A percentile compares a stretch with the other conserved stretches of the same genome.
Conservation (phyloP, 2,329 filamentous ascomycete genomes). For the Kalmusia sp. region DNA sequence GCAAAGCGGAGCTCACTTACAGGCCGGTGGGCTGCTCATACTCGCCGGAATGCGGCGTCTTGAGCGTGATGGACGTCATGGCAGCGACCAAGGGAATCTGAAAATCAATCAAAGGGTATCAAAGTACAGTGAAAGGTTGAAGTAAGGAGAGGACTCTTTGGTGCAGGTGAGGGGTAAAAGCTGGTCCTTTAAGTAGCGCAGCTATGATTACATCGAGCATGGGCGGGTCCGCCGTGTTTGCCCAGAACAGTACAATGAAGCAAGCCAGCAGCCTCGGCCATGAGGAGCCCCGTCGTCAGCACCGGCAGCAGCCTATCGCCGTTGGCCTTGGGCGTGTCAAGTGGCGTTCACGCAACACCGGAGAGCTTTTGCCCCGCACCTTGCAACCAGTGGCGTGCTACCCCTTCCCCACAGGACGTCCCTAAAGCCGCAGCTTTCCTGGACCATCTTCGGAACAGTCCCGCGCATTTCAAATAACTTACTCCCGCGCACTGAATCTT, state of each 20-base stretch:
- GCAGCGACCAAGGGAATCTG: conserved; percentile 31
- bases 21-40: conserved; percentile 62
- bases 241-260: conserved; percentile 18
- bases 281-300: conserved; percentile 34
- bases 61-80: conserved; percentile 66
- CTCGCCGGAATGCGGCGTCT: conserved; percentile 71
- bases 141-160: conserved; percentile 19
- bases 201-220: conserved; percentile 32
- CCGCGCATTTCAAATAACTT: conserved; percentile 6
- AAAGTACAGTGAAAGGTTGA: conserved; percentile 11
- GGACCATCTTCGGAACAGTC: not conserved
- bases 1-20: conserved; percentile 46
- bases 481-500: not conserved
- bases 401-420: conserved; percentile 42
- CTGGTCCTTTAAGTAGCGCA: conserved; percentile 26
- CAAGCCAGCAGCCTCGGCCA: conserved; percentile 37
- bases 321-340: conserved; percentile 15
- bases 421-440: conserved; percentile 10
- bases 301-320: conserved; percentile 29
- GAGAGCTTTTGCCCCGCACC: conserved; percentile 36
- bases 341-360: conserved; percentile 32
- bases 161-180: conserved; percentile 19
- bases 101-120: conserved; percentile 36
- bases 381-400: conserved; percentile 32
- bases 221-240: conserved; percentile 21